These are phyloP conservation scores for Rhododendron williamsianum DNA, from an alignment of 148 eudicot species.

Conservation along the genomic window DNA sequence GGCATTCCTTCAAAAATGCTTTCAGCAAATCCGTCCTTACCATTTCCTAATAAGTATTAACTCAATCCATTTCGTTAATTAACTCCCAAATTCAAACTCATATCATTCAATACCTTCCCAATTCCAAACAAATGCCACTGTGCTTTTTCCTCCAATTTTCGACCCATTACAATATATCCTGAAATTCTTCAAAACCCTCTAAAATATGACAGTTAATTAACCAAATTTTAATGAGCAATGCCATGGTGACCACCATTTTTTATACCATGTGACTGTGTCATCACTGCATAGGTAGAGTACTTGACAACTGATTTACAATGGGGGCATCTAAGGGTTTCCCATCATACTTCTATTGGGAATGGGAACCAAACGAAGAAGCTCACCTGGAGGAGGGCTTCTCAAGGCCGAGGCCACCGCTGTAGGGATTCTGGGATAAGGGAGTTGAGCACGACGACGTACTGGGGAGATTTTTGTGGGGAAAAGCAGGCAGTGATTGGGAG, in stretches of 20 bases:
- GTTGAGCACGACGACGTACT: neutral
- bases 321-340: neutral
- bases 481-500: neutral
- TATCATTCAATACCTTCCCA: neutral
- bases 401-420: slow-evolving; percentile 11
- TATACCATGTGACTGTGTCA: neutral
- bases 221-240: no score
- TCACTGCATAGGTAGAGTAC: neutral
- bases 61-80: neutral
- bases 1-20: neutral
- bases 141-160: neutral
- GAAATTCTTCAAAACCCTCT: neutral
- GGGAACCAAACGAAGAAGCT: slow-evolving; percentile 3
- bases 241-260: no score
- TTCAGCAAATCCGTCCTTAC: neutral
- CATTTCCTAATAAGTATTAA: neutral
- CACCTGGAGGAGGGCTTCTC: slow-evolving; percentile 17
- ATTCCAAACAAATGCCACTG: neutral
- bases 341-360: neutral
- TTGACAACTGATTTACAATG: neutral
- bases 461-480: neutral
- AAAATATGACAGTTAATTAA: neutral
- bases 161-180: neutral
- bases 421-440: neutral
- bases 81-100: neutral